Conservation (phyloP, 1,139 yeast genomes). For the Blastobotrys buckinghamii region DNA sequence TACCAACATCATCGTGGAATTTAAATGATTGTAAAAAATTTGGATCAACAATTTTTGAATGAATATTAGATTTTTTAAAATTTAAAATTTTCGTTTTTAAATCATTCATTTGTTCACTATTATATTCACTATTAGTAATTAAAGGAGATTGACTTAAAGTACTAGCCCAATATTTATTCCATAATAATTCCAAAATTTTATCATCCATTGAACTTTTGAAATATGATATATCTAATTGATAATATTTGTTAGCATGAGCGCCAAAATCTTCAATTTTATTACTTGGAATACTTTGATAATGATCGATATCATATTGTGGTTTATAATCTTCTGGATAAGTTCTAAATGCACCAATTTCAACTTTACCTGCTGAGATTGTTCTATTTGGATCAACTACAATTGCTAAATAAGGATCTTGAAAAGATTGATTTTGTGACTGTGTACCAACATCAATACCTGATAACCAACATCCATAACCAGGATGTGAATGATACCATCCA, state of each 20-base stretch:
- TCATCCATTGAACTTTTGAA: conserved; percentile 54
- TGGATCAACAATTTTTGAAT: conserved; percentile 17
- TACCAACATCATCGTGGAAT: background rate
- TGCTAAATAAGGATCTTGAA: conserved; percentile 89
- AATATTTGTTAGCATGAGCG: conserved; percentile 63
- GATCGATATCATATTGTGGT: conserved; percentile 17
- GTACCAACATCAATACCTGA: conserved; percentile 89
- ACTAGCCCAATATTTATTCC: conserved; percentile 49
- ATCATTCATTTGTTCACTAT: conserved; percentile 32
- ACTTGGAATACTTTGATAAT: conserved; percentile 37
- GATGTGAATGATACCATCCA: conserved; percentile 91
- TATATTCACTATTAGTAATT: conserved; percentile 30
- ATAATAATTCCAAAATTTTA: conserved; percentile 41
- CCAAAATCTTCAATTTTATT: conserved; percentile 59
- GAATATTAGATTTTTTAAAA: conserved; percentile 13
- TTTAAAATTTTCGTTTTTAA: conserved; percentile 22
- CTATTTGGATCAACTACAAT: conserved; percentile 81
- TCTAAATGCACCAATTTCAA: conserved; percentile 89
- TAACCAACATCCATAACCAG: conserved; percentile 94
- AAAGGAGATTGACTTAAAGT: conserved; percentile 32
- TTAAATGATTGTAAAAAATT: conserved; percentile 19
- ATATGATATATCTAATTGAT: conserved; percentile 59
- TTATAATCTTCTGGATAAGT: conserved; percentile 52
- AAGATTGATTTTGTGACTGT: conserved; percentile 74
- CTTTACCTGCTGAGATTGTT: conserved; percentile 56